Evolutionary conservation across 2,329 filamentous ascomycete genomes (phyloP).

Genomic region (Colletotrichum sp.): DNA sequence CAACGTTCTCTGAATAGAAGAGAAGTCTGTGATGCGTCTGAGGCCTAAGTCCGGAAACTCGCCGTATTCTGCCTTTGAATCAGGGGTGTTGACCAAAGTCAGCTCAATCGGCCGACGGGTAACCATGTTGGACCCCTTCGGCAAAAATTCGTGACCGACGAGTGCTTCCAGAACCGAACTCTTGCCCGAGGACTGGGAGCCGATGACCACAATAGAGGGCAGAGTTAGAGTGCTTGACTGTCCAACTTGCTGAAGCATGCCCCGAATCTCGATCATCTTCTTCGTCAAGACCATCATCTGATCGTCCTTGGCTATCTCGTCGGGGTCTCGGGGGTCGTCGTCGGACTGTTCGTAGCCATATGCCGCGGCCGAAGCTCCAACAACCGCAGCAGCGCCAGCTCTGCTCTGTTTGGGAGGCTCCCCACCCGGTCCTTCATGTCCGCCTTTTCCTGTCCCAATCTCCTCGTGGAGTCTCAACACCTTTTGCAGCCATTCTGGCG

Average conservation of each 20-base stretch:
- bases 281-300: constrained; percentile 99
- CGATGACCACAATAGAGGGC: constrained; percentile 98
- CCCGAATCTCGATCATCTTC: constrained; percentile 99
- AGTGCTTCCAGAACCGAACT: constrained; percentile 97
- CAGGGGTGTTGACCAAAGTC: constrained; percentile 93
- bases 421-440: constrained; percentile 52
- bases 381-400: constrained; percentile 65
- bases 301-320: constrained; percentile 81
- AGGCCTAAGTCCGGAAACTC: constrained; percentile 94
- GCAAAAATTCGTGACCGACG: constrained; percentile 96
- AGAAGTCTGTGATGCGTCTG: constrained; percentile 89
- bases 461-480: constrained; percentile 69
- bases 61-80: constrained; percentile 86
- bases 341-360: constrained; percentile 78
- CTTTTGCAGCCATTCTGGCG: constrained; percentile 79
- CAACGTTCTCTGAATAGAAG: constrained; percentile 88
- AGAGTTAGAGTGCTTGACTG: constrained; percentile 88
- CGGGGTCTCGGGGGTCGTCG: constrained; percentile 64
- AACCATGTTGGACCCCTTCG: constrained; percentile 99
- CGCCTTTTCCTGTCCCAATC: constrained; percentile 53
- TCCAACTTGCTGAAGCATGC: constrained; percentile 87
- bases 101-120: constrained; percentile 94
- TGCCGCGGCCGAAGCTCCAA: constrained; percentile 75
- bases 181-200: constrained; percentile 97
- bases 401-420: constrained; percentile 65